phyloP scores from a whole-genome alignment of 2,329 filamentous ascomycete species.

The Penicillium italicum region DNA sequence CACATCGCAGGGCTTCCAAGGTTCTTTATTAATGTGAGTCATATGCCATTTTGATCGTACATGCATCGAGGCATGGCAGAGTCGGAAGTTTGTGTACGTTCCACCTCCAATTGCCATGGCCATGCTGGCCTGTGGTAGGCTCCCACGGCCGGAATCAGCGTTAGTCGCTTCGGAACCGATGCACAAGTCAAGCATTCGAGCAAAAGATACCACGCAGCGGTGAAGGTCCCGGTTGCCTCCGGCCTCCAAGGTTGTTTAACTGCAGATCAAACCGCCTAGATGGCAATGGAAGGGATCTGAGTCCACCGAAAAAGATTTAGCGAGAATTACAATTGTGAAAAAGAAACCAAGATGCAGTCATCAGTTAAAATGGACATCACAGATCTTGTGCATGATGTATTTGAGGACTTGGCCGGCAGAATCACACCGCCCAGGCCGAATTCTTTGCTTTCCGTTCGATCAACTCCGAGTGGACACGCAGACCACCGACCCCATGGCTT shows the following conservation, averaged over 20 bases:
- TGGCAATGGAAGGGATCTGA: background rate
- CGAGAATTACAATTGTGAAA: background rate
- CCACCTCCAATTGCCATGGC: conserved; percentile 2
- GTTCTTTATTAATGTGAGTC: conserved; percentile 5
- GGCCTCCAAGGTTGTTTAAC: conserved; percentile 4
- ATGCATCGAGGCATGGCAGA: conserved; percentile 9
- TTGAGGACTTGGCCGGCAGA: conserved; percentile 13
- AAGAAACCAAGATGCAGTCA: background rate
- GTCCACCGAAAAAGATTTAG: background rate
- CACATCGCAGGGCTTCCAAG: background rate
- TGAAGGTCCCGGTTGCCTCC: conserved; percentile 12
- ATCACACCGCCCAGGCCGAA: conserved; percentile 25
- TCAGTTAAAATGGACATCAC: background rate
- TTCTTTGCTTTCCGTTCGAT: conserved; percentile 20
- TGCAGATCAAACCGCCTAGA: conserved; percentile 3
- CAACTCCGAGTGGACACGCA: conserved; percentile 17
- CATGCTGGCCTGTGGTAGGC: background rate
- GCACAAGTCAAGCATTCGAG: conserved; percentile 6
- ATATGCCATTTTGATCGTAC: conserved; percentile 1
- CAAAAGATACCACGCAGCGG: conserved; percentile 11
- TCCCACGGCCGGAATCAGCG: background rate
- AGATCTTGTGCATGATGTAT: background rate
- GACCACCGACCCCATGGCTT: conserved; percentile 43
- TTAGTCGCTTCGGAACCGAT: conserved; percentile 1
- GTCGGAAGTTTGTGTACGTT: background rate